Conservation (phyloP, 805 yeast genomes). For the Pichia eremophila region DNA sequence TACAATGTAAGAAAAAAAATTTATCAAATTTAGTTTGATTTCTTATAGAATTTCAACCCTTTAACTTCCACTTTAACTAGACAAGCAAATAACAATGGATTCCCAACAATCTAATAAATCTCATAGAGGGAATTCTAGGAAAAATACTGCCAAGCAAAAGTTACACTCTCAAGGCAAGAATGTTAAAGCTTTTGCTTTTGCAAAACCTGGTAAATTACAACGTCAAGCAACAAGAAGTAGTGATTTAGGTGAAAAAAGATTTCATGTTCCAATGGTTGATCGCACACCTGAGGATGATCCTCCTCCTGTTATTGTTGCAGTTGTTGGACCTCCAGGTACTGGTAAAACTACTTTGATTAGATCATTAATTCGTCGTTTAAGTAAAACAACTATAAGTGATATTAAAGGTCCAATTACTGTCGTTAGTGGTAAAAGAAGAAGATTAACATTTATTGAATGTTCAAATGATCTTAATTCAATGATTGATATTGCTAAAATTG, state of each 20-base stretch:
- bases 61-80: no score
- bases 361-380: slow-evolving; percentile 75
- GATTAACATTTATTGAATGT: slow-evolving; percentile 89
- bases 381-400: slow-evolving; percentile 79
- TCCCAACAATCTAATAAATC: slow-evolving; percentile 49
- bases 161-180: slow-evolving; percentile 79
- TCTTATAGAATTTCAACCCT: background rate
- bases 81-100: slow-evolving; percentile 7
- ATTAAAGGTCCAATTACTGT: slow-evolving; percentile 95
- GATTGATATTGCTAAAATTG: slow-evolving; percentile 93
- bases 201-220: slow-evolving; percentile 80
- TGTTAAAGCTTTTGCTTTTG: slow-evolving; percentile 75
- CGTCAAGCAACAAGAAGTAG: slow-evolving; percentile 75
- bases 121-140: slow-evolving; percentile 53
- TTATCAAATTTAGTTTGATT: background rate
- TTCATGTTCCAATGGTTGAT: slow-evolving; percentile 96
- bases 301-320: slow-evolving; percentile 92
- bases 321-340: slow-evolving; percentile 98
- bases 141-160: slow-evolving; percentile 70
- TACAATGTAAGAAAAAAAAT: no score
- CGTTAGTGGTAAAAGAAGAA: slow-evolving; percentile 88
- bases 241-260: slow-evolving; percentile 71
- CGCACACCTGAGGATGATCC: slow-evolving; percentile 96
- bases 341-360: slow-evolving; percentile 92
- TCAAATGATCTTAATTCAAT: slow-evolving; percentile 87